Conservation (phyloP, 108 stramenopile species). For the Asterionellopsis glacialis region DNA sequence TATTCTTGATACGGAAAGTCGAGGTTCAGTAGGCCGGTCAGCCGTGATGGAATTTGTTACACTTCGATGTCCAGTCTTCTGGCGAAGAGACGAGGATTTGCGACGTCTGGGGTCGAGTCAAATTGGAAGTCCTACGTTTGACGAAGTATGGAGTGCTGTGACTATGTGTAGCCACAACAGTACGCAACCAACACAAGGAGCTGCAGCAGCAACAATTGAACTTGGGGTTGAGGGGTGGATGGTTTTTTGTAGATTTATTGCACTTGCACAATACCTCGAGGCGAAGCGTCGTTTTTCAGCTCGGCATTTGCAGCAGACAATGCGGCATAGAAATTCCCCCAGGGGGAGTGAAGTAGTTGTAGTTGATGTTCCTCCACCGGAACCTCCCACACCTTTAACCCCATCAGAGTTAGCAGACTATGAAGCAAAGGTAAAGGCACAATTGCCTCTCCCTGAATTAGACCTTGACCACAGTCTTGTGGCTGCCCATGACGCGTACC, state of each 20-base stretch:
- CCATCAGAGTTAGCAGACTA: slow-evolving; percentile 30
- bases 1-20: slow-evolving; percentile 74
- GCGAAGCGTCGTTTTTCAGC: slow-evolving; percentile 77
- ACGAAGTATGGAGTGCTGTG: slow-evolving; percentile 75
- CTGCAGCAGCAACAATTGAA: slow-evolving; percentile 6
- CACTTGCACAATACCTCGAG: slow-evolving; percentile 78
- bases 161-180: slow-evolving; percentile 32
- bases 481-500: slow-evolving; percentile 44
- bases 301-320: slow-evolving; percentile 82
- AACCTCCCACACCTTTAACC: slow-evolving; percentile 50
- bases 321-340: slow-evolving; percentile 68
- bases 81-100: slow-evolving; percentile 73
- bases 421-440: slow-evolving; percentile 48
- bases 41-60: slow-evolving; percentile 68
- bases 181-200: background rate
- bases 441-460: slow-evolving; percentile 69
- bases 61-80: slow-evolving; percentile 75
- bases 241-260: slow-evolving; percentile 82
- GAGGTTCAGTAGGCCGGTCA: slow-evolving; percentile 51
- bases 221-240: slow-evolving; percentile 83
- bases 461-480: slow-evolving; percentile 75
- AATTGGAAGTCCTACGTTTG: slow-evolving; percentile 56
- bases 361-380: slow-evolving; percentile 75
- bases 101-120: slow-evolving; percentile 6
- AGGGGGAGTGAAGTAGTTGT: slow-evolving; percentile 71